Evolutionary conservation across 495 filamentous ascomycete species (phyloP).

Genomic region (Cryomyces antarcticus): DNA sequence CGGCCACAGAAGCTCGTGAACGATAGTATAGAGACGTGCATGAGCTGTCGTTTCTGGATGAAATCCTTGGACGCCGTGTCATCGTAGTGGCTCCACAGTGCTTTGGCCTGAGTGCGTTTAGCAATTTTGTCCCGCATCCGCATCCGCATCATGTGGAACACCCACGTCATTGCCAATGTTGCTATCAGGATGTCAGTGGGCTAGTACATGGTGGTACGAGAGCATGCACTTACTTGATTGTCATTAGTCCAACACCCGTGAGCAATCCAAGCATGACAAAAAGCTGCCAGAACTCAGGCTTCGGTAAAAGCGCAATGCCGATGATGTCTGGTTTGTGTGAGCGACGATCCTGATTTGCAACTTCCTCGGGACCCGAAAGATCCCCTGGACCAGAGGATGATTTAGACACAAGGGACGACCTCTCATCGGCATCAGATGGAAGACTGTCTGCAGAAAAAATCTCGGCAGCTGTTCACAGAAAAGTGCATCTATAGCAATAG

Average conservation of each 20-base stretch:
- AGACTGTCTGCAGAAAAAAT: neutral
- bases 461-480: conserved; percentile 9
- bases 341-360: conserved; percentile 29
- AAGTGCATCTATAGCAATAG: neutral
- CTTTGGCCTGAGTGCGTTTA: conserved; percentile 27
- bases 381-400: conserved; percentile 24
- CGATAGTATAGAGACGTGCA: conserved; percentile 87
- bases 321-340: conserved; percentile 74
- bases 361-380: conserved; percentile 22
- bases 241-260: conserved; percentile 90
- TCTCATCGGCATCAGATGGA: conserved; percentile 36
- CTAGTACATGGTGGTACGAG: neutral
- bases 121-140: too few relatives aligned
- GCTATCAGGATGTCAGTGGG: conserved; percentile 21
- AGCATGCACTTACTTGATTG: conserved; percentile 67
- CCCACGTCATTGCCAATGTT: conserved; percentile 86
- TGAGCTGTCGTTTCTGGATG: conserved; percentile 63
- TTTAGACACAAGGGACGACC: conserved; percentile 63
- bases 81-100: conserved; percentile 70
- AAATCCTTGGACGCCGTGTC: conserved; percentile 48
- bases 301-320: conserved; percentile 55
- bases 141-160: neutral
- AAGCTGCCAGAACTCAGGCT: conserved; percentile 73
- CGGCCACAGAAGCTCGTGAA: conserved; percentile 67
- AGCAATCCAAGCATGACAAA: conserved; percentile 72